Evolutionary conservation across 1,284 basidiomycete species (phyloP).

Genomic region (Fomitopsis palustris): DNA sequence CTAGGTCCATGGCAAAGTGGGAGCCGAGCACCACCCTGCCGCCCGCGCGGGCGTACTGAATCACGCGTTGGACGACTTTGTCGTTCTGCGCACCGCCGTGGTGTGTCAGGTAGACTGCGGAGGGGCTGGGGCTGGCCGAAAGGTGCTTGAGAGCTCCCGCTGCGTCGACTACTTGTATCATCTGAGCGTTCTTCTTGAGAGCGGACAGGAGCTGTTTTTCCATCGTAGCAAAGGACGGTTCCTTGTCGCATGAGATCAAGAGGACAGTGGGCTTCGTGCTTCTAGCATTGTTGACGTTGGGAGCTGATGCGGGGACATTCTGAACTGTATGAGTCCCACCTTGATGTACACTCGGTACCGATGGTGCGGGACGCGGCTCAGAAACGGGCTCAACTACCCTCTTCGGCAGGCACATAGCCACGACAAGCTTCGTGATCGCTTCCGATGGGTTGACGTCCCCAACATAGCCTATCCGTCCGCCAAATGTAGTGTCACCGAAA

Average conservation of each 20-base stretch:
- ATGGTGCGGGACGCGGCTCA: background rate
- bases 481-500: background rate
- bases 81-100: slow-evolving; percentile 2
- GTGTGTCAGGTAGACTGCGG: slow-evolving; percentile 15
- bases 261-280: slow-evolving; percentile 3
- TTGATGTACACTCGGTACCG: background rate
- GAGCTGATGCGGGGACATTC: background rate
- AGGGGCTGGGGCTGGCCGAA: slow-evolving; percentile 4
- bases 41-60: slow-evolving; percentile 11
- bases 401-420: background rate
- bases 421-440: background rate
- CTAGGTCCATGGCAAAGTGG: slow-evolving; percentile 13
- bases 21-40: slow-evolving; percentile 14
- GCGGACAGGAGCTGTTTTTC: slow-evolving; percentile 12
- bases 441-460: slow-evolving; percentile 7
- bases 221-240: background rate
- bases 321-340: background rate
- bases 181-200: slow-evolving; percentile 8
- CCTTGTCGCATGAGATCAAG: slow-evolving; percentile 13
- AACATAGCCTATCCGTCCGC: slow-evolving; percentile 13
- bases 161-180: slow-evolving; percentile 2
- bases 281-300: background rate
- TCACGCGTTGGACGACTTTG: slow-evolving; percentile 3
- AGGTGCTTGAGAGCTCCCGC: slow-evolving; percentile 6
- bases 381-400: background rate